These are phyloP conservation scores for Coemansia interrupta DNA, from an alignment of 192 early-diverging fungal genomes.

Conservation along the genomic window DNA sequence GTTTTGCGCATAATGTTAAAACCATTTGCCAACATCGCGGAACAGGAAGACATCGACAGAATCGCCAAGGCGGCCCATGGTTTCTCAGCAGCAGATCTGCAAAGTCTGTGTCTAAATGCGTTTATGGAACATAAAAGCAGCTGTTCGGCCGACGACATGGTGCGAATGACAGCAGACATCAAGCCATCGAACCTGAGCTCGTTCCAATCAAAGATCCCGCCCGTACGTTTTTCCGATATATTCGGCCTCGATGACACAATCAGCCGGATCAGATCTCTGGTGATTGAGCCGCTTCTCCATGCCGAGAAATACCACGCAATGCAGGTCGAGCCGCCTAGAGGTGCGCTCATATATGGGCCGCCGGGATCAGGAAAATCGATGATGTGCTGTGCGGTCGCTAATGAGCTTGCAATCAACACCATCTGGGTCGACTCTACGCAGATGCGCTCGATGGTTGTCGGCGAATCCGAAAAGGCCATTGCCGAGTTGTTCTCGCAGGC, in stretches of 20 bases:
- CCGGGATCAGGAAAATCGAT: conserved; percentile 88
- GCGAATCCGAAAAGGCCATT: conserved; percentile 86
- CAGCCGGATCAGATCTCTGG: conserved; percentile 52
- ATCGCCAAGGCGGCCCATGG: conserved; percentile 52
- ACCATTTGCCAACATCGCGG: conserved; percentile 23
- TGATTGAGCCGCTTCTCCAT: conserved; percentile 52
- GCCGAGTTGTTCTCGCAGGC: conserved; percentile 80
- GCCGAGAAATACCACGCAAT: conserved; percentile 53
- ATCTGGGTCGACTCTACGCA: conserved; percentile 84
- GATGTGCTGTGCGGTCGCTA: conserved; percentile 78
- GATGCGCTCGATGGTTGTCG: conserved; percentile 88
- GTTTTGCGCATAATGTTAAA: conserved; percentile 40
- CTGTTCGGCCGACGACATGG: conserved; percentile 25
- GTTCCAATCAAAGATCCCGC: conserved; percentile 57
- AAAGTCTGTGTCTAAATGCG: conserved; percentile 59
- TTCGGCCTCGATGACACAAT: conserved; percentile 74
- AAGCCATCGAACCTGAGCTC: conserved; percentile 22
- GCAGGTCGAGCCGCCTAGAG: conserved; percentile 69
- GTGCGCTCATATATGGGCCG: conserved; percentile 83
- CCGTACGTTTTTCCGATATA: conserved; percentile 64
- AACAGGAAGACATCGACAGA: conserved; percentile 10
- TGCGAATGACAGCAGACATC: conserved; percentile 13
- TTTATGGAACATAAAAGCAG: conserved; percentile 41
- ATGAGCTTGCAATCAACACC: conserved; percentile 75
- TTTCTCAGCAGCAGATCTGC: conserved; percentile 78